Percentiles rank a stretch among this genome's conserved stretches.
Evolutionary conservation across 768 basidiomycete genomes (phyloP).

Genomic region (Chalciporus chontae): DNA sequence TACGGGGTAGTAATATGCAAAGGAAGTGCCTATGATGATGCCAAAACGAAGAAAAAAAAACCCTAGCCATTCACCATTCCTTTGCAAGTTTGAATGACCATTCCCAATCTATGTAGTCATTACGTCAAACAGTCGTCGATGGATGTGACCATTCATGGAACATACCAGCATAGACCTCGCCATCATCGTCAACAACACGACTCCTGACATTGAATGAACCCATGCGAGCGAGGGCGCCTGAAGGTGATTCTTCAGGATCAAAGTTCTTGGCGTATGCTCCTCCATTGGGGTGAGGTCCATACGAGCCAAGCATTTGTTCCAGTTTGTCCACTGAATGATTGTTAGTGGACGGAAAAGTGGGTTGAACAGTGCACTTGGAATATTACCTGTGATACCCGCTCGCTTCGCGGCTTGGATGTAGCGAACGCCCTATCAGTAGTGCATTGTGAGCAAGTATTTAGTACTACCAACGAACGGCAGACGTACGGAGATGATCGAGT

Average conservation of each 20-base stretch:
- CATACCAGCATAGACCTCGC: conserved; percentile 73
- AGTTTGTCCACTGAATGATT: conserved; percentile 73
- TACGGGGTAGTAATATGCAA: conserved; percentile 25
- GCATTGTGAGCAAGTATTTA: conserved; percentile 7
- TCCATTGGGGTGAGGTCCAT: conserved; percentile 67
- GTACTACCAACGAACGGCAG: not conserved
- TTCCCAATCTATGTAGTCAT: conserved; percentile 29
- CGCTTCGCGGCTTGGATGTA: conserved; percentile 91
- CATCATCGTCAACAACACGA: conserved; percentile 87
- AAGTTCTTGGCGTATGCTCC: conserved; percentile 74
- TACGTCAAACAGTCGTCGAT: conserved; percentile 8
- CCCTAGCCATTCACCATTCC: conserved; percentile 64
- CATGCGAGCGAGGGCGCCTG: conserved; percentile 79
- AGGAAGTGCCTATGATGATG: conserved; percentile 26
- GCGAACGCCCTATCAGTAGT: conserved; percentile 61
- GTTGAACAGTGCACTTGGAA: not conserved
- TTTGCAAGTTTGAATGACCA: conserved; percentile 92
- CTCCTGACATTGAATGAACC: conserved; percentile 78
- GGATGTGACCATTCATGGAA: conserved; percentile 1
- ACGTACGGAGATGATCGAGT: conserved; percentile 79
- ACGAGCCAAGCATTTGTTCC: conserved; percentile 94
- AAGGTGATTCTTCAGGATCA: conserved; percentile 66
- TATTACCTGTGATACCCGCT: conserved; percentile 63
- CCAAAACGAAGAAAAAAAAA: conserved; percentile 14
- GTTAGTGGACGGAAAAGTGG: conserved; percentile 1